These are phyloP conservation scores for Dipodascus geniculatus DNA, from an alignment of 805 yeast genomes.

Conservation along the genomic window DNA sequence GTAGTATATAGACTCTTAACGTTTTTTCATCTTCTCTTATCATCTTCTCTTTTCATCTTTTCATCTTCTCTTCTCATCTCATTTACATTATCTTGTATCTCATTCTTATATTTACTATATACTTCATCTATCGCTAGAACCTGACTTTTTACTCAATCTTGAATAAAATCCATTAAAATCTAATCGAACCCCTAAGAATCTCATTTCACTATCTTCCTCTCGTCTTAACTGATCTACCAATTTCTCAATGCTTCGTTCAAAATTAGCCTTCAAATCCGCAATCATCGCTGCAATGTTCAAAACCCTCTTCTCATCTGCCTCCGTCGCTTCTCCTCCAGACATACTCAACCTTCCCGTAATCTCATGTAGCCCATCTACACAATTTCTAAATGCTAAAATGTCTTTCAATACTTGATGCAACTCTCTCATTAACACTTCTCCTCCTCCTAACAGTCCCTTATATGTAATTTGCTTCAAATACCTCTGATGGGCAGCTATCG, in stretches of 20 bases:
- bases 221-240: conserved; percentile 19
- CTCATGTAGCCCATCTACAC: conserved; percentile 16
- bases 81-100: no score
- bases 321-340: not conserved
- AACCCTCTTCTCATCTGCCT: conserved; percentile 8
- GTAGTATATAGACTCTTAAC: no score
- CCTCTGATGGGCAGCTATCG: conserved; percentile 23
- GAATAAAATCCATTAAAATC: conserved; percentile 26
- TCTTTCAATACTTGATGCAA: conserved; percentile 24
- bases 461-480: conserved; percentile 21
- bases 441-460: conserved; percentile 25
- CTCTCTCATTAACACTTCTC: conserved; percentile 16
- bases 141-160: not conserved
- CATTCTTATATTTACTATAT: no score
- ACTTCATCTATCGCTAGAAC: no score
- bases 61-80: no score
- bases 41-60: no score
- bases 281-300: conserved; percentile 11
- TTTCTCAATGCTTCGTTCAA: conserved; percentile 15
- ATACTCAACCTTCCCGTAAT: conserved; percentile 10
- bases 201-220: conserved; percentile 24
- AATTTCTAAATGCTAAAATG: conserved; percentile 18
- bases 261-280: conserved; percentile 10
- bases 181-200: conserved; percentile 25
- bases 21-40: no score